Evolutionary conservation across 2,329 filamentous ascomycete genomes (phyloP), one percentile per base, ranked within the genome.

Genomic region (Didymella arachidicola): DNA sequence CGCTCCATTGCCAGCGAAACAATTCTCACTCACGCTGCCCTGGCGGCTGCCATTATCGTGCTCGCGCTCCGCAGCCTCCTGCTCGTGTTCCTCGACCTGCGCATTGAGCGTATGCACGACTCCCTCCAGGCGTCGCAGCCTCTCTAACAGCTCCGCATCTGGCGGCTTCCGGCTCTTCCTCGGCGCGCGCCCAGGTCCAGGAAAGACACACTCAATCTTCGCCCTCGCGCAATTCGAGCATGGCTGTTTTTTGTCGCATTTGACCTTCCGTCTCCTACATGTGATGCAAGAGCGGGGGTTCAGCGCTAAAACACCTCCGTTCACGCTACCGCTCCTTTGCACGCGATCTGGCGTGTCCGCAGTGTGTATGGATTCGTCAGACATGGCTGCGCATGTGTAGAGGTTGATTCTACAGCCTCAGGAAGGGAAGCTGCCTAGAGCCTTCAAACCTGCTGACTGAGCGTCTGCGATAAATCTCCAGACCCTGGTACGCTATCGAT

Each of bases 181-280:
- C 10, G 89, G 89, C 6, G 89, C 89, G 54, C 90, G 84, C 10
- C 89, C 90, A 0, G 90, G 90, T 2, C 89, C 87, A 1, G 90
- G 90, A 71, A 91, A 93, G 47, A 91, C 79, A 74, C 90, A 93
- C 65, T 89, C 85, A 57, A 89, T 89, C 66, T 87, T 80, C 39
- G 88, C 88, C 63, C 88, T 86, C 41, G 85, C 84, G 74, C 90
- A 93, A 74, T 93, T 92, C 67, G 86, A 86, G 75, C 90, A 93
- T 16, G 89, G 88, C 80, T 91, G 86, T 68, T 86, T 83, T 79
- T 92, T 92, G 79, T 93, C 89, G 81, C 90, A 93, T 69, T 89
- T 89, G 53, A 93, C 90, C 75, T 91, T 89, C 61, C 87, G 80
- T 52, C 66, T 64, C 11, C 74, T 68, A 57, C 74, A 77, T 32